phyloP scores from a whole-genome alignment of 768 basidiomycete genomes.

The Arthromyces matolae region DNA sequence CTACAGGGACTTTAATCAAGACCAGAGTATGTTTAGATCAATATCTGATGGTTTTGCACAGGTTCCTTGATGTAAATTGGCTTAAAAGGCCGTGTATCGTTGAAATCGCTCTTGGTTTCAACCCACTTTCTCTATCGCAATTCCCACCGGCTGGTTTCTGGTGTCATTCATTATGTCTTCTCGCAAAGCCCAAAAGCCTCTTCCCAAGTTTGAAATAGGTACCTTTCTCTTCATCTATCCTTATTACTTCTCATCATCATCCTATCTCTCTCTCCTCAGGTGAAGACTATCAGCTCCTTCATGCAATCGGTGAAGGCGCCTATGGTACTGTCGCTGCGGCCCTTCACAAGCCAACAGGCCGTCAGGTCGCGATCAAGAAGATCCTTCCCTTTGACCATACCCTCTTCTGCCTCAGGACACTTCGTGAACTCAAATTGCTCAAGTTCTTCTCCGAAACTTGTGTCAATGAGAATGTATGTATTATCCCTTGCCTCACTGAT shows the following conservation, averaged over 20 bases:
- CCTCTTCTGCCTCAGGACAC: slow-evolving; percentile 83
- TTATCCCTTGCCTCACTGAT: not conserved
- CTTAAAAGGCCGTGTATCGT: too few relatives aligned
- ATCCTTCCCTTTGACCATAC: slow-evolving; percentile 93
- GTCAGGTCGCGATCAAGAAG: slow-evolving; percentile 93
- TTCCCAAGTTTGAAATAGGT: slow-evolving; percentile 76
- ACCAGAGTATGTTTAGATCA: too few relatives aligned
- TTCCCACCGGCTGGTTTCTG: slow-evolving; percentile 49
- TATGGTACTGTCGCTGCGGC: slow-evolving; percentile 92
- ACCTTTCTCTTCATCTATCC: too few relatives aligned
- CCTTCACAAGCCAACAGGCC: slow-evolving; percentile 73
- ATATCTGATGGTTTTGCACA: too few relatives aligned
- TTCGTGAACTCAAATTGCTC: slow-evolving; percentile 88
- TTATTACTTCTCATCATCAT: too few relatives aligned
- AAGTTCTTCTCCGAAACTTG: slow-evolving; percentile 81
- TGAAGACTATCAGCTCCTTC: slow-evolving; percentile 69
- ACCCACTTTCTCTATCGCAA: slow-evolving; percentile 19
- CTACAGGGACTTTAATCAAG: too few relatives aligned
- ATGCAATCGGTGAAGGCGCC: slow-evolving; percentile 80
- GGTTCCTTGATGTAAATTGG: too few relatives aligned
- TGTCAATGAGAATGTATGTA: slow-evolving; percentile 74
- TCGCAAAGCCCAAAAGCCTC: slow-evolving; percentile 57
- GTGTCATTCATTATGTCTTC: slow-evolving; percentile 48
- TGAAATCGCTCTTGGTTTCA: slow-evolving; percentile 20
- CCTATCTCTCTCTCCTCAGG: slow-evolving; percentile 33